phyloP scores from a whole-genome alignment of 2,329 filamentous ascomycete species.

The Botrytis medusae region DNA sequence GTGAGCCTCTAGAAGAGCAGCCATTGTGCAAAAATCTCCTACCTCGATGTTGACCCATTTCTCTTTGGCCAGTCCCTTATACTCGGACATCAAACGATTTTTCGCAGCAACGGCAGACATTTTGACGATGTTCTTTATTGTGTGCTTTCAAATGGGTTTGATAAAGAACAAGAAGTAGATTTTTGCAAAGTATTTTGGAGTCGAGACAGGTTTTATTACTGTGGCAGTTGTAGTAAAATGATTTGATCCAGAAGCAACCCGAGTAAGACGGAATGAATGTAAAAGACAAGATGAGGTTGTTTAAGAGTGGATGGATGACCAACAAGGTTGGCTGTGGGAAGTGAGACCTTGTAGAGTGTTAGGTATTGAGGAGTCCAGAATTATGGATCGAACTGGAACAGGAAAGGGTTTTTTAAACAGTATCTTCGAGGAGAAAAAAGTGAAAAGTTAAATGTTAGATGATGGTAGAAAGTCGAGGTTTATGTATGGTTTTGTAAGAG shows the following conservation, averaged over 20 bases:
- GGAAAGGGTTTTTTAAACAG: not conserved
- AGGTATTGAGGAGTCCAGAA: not conserved
- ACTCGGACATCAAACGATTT: constrained; percentile 86
- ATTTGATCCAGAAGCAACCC: not conserved
- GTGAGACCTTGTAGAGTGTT: not conserved
- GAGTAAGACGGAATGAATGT: not conserved
- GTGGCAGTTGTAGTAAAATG: not conserved
- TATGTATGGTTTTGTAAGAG: not conserved
- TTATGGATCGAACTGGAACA: not conserved
- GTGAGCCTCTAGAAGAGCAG: constrained; percentile 23
- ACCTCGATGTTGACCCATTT: constrained; percentile 93
- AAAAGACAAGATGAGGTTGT: constrained; percentile 1
- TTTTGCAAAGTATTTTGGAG: not conserved
- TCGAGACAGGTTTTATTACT: not conserved
- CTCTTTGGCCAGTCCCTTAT: constrained; percentile 78
- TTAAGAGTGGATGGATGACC: constrained; percentile 6
- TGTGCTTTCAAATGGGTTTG: not conserved
- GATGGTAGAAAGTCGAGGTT: not conserved
- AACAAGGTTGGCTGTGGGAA: constrained; percentile 6
- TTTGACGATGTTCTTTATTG: not conserved
- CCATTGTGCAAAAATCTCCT: constrained; percentile 35
- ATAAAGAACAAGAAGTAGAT: not conserved
- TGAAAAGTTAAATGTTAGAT: not conserved
- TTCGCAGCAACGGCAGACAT: constrained; percentile 54
- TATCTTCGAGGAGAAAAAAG: not conserved